phyloP scores from a whole-genome alignment of 441 rosid genomes.

The Jatropha podagrica region DNA sequence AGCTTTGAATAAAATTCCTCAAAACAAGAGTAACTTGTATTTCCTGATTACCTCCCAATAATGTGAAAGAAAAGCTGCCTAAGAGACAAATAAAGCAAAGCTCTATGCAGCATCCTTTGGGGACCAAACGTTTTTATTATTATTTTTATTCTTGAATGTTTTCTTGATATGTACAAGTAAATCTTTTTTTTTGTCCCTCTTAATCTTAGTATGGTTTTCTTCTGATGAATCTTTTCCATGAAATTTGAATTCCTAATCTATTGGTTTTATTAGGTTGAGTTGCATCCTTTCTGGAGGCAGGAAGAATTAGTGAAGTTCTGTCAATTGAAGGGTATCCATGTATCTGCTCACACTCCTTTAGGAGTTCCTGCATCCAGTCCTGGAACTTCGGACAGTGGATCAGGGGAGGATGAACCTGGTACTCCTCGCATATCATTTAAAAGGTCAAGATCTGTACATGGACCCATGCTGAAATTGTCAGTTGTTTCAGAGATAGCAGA shows the following conservation, averaged over 20 bases:
- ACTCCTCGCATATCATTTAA: constrained; percentile 61
- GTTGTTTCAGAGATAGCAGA: constrained; percentile 54
- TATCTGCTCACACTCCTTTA: constrained; percentile 64
- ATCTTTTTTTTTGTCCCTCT: neutral
- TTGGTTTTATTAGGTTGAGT: constrained; percentile 45
- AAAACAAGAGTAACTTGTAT: neutral
- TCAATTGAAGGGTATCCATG: constrained; percentile 56
- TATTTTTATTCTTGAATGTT: neutral
- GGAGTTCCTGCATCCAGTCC: constrained; percentile 58
- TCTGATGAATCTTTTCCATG: neutral
- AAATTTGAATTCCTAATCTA: constrained; percentile 19
- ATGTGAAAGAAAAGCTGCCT: neutral
- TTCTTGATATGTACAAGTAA: neutral
- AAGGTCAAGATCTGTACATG: constrained; percentile 65
- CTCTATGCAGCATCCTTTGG: neutral
- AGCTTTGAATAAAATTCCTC: neutral
- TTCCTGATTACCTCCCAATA: neutral
- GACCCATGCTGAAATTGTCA: constrained; percentile 62
- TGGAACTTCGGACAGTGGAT: constrained; percentile 55
- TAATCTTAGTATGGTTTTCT: neutral
- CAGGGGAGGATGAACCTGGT: constrained; percentile 65
- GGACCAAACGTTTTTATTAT: neutral
- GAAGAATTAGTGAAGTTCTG: constrained; percentile 63
- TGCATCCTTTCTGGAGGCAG: constrained; percentile 72
- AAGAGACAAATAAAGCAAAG: neutral